Evolutionary conservation across 1,284 basidiomycete genomes (phyloP), one percentile per base, ranked within the genome.

Genomic region (Ustilago shanxiensis): DNA sequence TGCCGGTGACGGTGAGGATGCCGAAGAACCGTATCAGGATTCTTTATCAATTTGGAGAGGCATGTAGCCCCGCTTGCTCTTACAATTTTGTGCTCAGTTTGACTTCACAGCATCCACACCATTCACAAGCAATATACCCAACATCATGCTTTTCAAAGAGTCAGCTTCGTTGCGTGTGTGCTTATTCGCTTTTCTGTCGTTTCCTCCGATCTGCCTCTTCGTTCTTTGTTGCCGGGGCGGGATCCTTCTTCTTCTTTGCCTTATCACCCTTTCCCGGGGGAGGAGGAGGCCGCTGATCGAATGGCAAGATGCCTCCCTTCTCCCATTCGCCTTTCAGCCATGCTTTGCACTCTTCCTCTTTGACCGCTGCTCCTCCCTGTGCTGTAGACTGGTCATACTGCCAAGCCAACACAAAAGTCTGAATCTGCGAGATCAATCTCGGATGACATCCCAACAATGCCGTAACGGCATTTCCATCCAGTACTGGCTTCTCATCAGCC

Each of bases 401-500:
- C 81, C 82, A 85, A 0, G 74, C 77, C 11, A 83, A 56, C 20
- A 85, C 79, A 28, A 47, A 68, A 4, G 72, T 79, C 55, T 78
- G 77, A 20, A 85, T 67, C 14, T 70, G 71, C 8, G 75, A 69
- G 14, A 80, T 77, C 14, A 85, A 64, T 7, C 69, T 65, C 18
- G 67, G 66, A 49, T 79, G 72, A 44, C 80, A 80, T 7, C 52
- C 57, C 24, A 85, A 41, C 0, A 54, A 44, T 7, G 69, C 53
- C 6, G 66, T 72, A 33, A 85, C 69, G 6, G 71, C 77, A 47
- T 75, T 80, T 10, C 84, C 84, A 33, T 83, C 83, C 53, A 84
- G 35, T 11, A 77, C 16, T 1, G 79, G 77, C 50, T 79, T 80
- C 49, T 77, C 70, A 18, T 72, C 66, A 4, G 74, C 65, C 3